These are phyloP conservation scores for Aphanomyces euteiches DNA, from an alignment of 352 stramenopile genomes.

Conservation along the genomic window DNA sequence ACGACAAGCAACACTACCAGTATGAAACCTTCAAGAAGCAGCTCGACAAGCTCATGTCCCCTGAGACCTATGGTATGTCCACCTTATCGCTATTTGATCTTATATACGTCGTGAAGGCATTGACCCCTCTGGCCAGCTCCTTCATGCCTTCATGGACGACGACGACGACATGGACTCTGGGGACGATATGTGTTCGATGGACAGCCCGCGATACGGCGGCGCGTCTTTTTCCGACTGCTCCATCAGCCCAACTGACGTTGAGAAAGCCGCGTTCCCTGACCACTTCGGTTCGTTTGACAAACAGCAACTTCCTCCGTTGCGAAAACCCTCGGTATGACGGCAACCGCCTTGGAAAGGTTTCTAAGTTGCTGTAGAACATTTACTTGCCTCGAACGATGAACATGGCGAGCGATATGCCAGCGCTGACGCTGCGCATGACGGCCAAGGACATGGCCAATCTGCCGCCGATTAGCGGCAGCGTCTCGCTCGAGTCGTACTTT, in stretches of 20 bases:
- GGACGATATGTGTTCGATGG: conserved; percentile 45
- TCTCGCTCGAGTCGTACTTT: conserved; percentile 25
- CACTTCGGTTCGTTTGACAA: conserved; percentile 15
- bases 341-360: background rate
- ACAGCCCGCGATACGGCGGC: conserved; percentile 46
- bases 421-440: conserved; percentile 22
- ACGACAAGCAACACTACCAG: conserved; percentile 61
- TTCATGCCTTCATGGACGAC: conserved; percentile 42
- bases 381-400: conserved; percentile 22
- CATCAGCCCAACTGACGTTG: conserved; percentile 34
- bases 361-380: background rate
- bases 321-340: conserved; percentile 11
- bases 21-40: conserved; percentile 59
- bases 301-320: conserved; percentile 15
- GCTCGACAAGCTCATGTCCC: conserved; percentile 58
- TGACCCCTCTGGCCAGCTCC: conserved; percentile 52
- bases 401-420: conserved; percentile 14
- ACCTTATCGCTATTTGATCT: background rate
- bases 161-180: conserved; percentile 55
- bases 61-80: conserved; percentile 47
- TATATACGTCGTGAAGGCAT: conserved; percentile 35
- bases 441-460: conserved; percentile 14
- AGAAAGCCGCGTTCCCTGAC: conserved; percentile 24
- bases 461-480: background rate
- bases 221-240: conserved; percentile 50